Base-by-base conservation (phyloP, 495 filamentous ascomycete species). In the Lepidopterella palustris region DNA sequence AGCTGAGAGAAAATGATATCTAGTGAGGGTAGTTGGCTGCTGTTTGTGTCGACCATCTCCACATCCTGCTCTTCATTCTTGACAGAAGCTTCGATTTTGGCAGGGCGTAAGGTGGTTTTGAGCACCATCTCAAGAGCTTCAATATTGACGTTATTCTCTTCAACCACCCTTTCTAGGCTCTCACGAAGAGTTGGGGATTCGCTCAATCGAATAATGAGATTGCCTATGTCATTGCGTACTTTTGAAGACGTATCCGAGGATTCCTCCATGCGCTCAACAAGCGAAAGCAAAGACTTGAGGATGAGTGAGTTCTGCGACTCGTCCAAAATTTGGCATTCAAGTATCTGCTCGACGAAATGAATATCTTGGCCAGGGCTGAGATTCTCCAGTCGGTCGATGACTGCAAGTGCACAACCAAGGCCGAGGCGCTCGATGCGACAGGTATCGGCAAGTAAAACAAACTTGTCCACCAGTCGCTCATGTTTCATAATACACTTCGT, bases 351-450 rank as follows among this genome's bases (percentile, higher is more conserved):
- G n/a, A 57, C 48, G 8, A 42, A 42, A 21, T 21, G 15, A 20
- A 32, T 24, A 21, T 49, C 48, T 10, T 10, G 26, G 21, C 56
- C 45, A 25, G 15, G 32, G 23, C 45, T 32, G 25, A 61, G 25
- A 13, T 13, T 25, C 21, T 64, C 70, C n/a, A 92, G 65, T 45
- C 82, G 78, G 24, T 81, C 80, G 8, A 92, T 68, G 39, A 86
- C 77, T 20, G 86, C 85, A 53, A 87, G 71, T 53, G 84, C 80
- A 23, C 92, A 71, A 0, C 89, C 87, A 66, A 90, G 83, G 6
- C 86, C 78, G 25, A 97, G 75, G 54, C 83, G 86, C 23, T 88
- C 88, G 2, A 90, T 80, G 28, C 80, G 78, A 60, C 88, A 85
- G 62, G 85, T 79, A 45, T 76, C 69, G 3, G 81, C 77, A 60